phyloP scores from a whole-genome alignment of 768 basidiomycete species.

The Paxillus involutus region DNA sequence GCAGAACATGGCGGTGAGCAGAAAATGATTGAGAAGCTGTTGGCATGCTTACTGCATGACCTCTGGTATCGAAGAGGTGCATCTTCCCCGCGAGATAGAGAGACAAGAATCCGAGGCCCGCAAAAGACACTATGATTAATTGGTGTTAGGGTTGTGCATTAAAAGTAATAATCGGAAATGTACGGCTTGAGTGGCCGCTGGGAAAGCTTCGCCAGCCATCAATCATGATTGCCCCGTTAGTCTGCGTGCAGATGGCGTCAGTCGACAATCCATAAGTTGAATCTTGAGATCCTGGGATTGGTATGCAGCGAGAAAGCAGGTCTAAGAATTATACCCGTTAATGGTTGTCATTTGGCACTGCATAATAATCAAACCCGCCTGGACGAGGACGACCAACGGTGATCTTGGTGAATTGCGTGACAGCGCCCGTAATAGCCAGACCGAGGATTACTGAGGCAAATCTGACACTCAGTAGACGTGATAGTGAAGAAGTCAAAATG shows the following conservation, averaged over 20 bases:
- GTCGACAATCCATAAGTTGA: conserved; percentile 71
- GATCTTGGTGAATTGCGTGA: conserved; percentile 85
- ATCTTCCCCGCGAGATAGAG: conserved; percentile 92
- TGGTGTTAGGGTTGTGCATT: conserved; percentile 1
- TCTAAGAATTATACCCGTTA: conserved; percentile 14
- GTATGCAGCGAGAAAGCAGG: conserved; percentile 55
- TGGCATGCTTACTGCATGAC: conserved; percentile 54
- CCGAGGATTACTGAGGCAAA: conserved; percentile 60
- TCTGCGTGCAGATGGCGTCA: conserved; percentile 79
- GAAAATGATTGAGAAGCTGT: background rate
- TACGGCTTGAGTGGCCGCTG: conserved; percentile 88
- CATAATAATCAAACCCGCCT: conserved; percentile 39
- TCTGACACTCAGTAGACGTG: background rate
- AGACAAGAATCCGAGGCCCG: conserved; percentile 85
- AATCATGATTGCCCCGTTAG: conserved; percentile 51
- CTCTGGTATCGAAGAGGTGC: conserved; percentile 82
- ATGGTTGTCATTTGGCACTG: background rate
- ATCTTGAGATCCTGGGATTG: conserved; percentile 61
- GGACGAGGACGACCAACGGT: conserved; percentile 90
- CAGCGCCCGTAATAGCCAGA: conserved; percentile 71
- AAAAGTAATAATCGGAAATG: conserved; percentile 22
- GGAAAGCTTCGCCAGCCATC: conserved; percentile 95
- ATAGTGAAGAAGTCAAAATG: conserved; percentile 28
- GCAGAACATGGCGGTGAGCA: background rate
- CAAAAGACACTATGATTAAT: conserved; percentile 72